Base-by-base conservation (phyloP, 805 yeast genomes). In the Ogataea zsoltii region DNA sequence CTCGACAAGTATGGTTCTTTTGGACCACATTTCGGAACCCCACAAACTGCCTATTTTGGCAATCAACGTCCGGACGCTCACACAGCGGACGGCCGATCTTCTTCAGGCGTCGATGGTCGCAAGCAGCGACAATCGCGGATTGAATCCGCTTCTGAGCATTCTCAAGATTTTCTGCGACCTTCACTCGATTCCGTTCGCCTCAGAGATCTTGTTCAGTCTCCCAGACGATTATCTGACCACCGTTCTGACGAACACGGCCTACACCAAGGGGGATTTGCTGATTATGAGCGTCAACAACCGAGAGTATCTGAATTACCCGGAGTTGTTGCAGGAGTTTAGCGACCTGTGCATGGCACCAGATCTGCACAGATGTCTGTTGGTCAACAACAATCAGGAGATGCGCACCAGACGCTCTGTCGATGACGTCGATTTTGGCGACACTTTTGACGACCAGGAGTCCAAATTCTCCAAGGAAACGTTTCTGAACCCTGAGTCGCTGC, bases 61-160 rank as follows among this genome's bases (percentile, higher is more conserved):
- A 1, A 61, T 81, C 3, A 82, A 82, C 54, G 62, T 83, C 46
- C 72, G 83, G 46, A 76, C 78, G 35, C 68, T 84, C 38, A 77
- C 85, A 1, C 83, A 85, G 45, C 69, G 91, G 59, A 82, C 88
- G 0, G 80, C 88, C 0, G 87, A 84, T 61, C 65, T 84, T 41
- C 70, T 84, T 42, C 87, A 81, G 55, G 88, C 87, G 1, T 82
- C 89, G 10, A 63, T 62, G 67, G 29, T 50, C 15, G 50, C 54
- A 38, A 53, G 51, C 31, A 41, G 51, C 14, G 58, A 56, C 35
- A 67, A 49, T 52, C 65, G 26, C 48, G 66, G 57, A 7, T 65
- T 66, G 57, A 79, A 63, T 61, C 76, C 55, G 0, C 57, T 60
- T 26, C 46, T 65, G 31, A 62, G 65, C 44, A 60, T 65, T 9